Evolutionary conservation across 2,329 filamentous ascomycete species (phyloP).

Genomic region (Elsinoe necatrix): DNA sequence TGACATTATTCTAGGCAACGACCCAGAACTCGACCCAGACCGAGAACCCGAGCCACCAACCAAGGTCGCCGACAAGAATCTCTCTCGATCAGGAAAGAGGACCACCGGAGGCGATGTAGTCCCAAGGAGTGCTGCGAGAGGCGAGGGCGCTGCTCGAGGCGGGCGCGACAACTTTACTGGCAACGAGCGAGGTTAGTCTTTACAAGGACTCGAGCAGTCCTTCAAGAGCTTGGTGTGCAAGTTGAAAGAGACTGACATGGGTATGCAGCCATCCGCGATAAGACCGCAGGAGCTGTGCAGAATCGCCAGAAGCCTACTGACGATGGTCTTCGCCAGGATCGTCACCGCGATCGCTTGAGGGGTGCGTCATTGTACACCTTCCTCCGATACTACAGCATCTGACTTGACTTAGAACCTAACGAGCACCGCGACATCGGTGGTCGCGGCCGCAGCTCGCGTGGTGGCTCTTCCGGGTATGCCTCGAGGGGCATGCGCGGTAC

Average conservation of each 20-base stretch:
- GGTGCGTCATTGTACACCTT: constrained; percentile 24
- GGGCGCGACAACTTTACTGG: constrained; percentile 56
- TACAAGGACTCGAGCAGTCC: neutral
- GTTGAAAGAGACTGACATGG: neutral
- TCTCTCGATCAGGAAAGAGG: constrained; percentile 72
- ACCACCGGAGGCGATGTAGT: constrained; percentile 71
- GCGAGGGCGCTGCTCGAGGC: constrained; percentile 41
- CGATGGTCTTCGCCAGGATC: constrained; percentile 50
- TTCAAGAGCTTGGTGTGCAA: neutral
- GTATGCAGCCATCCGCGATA: constrained; percentile 74
- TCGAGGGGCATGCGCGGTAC: constrained; percentile 48
- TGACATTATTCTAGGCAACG: constrained; percentile 49
- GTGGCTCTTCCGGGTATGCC: constrained; percentile 41
- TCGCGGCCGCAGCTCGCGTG: constrained; percentile 42
- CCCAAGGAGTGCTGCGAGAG: constrained; percentile 31
- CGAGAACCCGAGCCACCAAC: constrained; percentile 68
- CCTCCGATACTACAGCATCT: neutral
- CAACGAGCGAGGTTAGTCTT: constrained; percentile 75
- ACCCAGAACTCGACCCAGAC: constrained; percentile 64
- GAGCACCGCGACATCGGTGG: constrained; percentile 37
- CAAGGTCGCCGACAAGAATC: constrained; percentile 81
- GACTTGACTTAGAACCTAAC: constrained; percentile 21
- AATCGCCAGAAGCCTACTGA: constrained; percentile 77
- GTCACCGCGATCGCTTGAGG: constrained; percentile 32
- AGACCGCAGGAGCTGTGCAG: constrained; percentile 66